Base-by-base conservation (phyloP, 2,329 filamentous ascomycete species). In the Eurotiales sp. region DNA sequence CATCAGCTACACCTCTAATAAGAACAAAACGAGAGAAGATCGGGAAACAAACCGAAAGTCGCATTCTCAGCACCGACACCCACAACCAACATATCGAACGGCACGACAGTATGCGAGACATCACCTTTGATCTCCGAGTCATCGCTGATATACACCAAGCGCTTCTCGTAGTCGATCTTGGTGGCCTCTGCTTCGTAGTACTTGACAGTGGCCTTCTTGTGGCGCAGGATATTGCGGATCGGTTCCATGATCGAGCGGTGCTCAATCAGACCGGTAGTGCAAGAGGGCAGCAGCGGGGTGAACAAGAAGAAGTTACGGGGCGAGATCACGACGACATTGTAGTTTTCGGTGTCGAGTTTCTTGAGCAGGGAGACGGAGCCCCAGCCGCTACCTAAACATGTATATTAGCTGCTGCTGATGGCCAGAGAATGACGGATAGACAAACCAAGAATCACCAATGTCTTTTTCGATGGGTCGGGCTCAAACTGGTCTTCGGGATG, bases 201-300 rank as follows among this genome's bases (percentile, higher is more conserved):
- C 74, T 90, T 93, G 71, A 95, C 93, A 44, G 85, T 81, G 58
- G 89, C 87, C 76, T 89, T 90, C 82, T 97, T 97, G 77, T 93
- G 88, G 66, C 91, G 88, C 61, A 96, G 82, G 71, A 99, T 96
- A 70, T 93, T 90, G 68, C 93, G 90, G 64, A 99, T 87, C 52
- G 93, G 93, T 78, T 99, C 93, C 93, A 99, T 99, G 74, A 99
- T 99, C 67, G 91, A 97, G 70, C 93, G 90, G 78, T 97, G 93
- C 80, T 99, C 93, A 72, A 99, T 93, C 63, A 90, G 87, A 64
- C 93, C 93, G 59, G 92, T 96, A 47, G 93, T 97, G 76, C 93
- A 99, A 68, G 92, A 97, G 59, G 93, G 93, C 56, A 99, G 83
- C 54, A 99, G 84, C 55, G 93, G 93, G 25, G 93, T 99, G 81